These are phyloP conservation scores for Plasmodium vivax DNA, from an alignment of 169 alveolate genomes.

Conservation along the genomic window DNA sequence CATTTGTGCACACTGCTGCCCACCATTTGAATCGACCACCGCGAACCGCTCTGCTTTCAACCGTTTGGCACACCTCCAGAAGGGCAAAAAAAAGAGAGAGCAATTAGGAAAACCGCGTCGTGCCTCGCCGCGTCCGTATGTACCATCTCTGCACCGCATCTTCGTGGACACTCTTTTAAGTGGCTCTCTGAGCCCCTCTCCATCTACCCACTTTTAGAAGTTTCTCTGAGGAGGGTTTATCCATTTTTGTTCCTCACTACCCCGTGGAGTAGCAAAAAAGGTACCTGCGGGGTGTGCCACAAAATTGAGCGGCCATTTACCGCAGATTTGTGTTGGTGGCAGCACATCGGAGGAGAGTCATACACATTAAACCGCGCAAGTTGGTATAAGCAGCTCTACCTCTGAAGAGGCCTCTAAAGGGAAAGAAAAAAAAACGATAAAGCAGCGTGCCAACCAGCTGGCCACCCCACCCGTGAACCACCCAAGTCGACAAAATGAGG, in stretches of 20 bases:
- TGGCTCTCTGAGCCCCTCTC: background rate
- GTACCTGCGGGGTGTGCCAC: background rate
- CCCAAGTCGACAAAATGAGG: slow-evolving; percentile 37
- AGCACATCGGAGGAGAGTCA: background rate
- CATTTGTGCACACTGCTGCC: background rate
- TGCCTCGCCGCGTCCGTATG: background rate
- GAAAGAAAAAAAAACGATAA: background rate
- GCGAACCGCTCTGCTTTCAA: background rate
- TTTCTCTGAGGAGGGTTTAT: background rate
- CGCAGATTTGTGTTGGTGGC: background rate
- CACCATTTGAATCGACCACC: background rate
- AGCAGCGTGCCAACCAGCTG: background rate
- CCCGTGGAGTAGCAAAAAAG: background rate
- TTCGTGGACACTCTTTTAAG: background rate
- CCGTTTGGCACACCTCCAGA: background rate
- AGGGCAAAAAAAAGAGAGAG: background rate
- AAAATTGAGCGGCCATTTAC: background rate
- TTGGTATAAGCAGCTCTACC: background rate
- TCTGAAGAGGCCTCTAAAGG: background rate
- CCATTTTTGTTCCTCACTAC: background rate
- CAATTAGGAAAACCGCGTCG: background rate
- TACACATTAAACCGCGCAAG: background rate
- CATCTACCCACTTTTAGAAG: background rate
- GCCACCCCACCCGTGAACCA: background rate
- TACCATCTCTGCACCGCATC: background rate